phyloP scores from a whole-genome alignment of 495 filamentous ascomycete genomes.

The Aspergillus haitiensis region DNA sequence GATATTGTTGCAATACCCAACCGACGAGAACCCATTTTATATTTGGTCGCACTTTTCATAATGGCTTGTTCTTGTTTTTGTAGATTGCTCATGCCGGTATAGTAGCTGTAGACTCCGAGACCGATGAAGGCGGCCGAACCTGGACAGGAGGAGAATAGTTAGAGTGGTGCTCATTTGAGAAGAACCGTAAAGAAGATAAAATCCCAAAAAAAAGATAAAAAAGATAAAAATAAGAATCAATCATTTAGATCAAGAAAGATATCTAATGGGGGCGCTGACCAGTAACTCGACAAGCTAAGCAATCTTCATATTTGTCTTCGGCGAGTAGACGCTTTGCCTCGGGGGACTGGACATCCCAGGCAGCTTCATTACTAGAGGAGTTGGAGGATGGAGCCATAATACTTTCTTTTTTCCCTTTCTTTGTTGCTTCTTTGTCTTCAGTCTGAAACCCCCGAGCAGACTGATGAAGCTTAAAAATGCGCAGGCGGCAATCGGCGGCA shows the following conservation, averaged over 20 bases:
- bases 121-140: conserved; percentile 83
- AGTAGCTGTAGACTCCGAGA: conserved; percentile 85
- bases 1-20: conserved; percentile 72
- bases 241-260: not conserved
- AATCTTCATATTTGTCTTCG: conserved; percentile 68
- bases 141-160: conserved; percentile 28
- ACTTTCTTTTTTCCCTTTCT: too few species aligned
- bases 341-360: conserved; percentile 33
- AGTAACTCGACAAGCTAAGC: conserved; percentile 64
- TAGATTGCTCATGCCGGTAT: conserved; percentile 75
- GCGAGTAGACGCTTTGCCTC: conserved; percentile 54
- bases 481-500: conserved; percentile 39
- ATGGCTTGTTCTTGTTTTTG: conserved; percentile 67
- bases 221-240: too few species aligned
- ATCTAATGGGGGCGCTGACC: conserved; percentile 47
- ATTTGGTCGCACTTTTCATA: conserved; percentile 65
- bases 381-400: conserved; percentile 16
- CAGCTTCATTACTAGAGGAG: conserved; percentile 20
- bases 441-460: not conserved
- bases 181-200: not conserved
- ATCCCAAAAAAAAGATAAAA: not conserved
- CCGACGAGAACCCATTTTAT: conserved; percentile 73
- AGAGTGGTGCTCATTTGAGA: not conserved
- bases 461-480: conserved; percentile 18
- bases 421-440: not conserved